Base-by-base conservation (phyloP, 2,329 filamentous ascomycete species). In the Pseudogymnoascus sp. region DNA sequence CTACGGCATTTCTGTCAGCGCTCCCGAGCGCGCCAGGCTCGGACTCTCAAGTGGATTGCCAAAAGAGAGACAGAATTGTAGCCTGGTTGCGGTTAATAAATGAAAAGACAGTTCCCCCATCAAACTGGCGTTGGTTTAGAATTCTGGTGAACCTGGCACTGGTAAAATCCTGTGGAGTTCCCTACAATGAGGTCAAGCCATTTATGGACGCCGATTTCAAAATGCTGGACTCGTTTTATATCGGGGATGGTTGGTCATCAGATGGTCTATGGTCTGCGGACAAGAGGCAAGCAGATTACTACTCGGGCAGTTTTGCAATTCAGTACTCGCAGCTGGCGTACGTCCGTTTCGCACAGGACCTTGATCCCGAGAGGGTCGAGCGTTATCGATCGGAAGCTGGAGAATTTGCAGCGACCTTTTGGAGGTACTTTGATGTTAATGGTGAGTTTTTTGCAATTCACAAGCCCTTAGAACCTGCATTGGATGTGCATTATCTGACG, bases 51-150 rank as follows among this genome's bases (percentile, higher is more conserved):
- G 67, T 78, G 4, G 70, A 64, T 1, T 60, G 68, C 0, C n/a
- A 62, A 3, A 69, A 72, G 3, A 77, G 75, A 34, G 14, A 34
- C 0, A 78, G 80, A 11, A 68, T 82, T 1, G 70, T 66, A 1
- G 62, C 64, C 0, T 82, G 80, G 79, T 67, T 82, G 1, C 68
- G 69, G 5, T 72, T 72, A 0, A 73, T 82, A 8, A 80, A 81
- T 28, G 73, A 73, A 0, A 79, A 77, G 65, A 68, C 72, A 2
- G 80, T 83, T 72, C 80, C 80, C 0, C 67, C 70, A 1, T 82
- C 76, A 0, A 83, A 83, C 62, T 82, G 80, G 80, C 74, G 78
- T 0, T 83, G 80, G 80, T 83, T 83, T 62, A 77, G 80, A 0
- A 75, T 82, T 1, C 79, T 82, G 69, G 76, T 74, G 1, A 82